Conservation (phyloP, 345 rosid genomes). For the Syzygium aromaticum region DNA sequence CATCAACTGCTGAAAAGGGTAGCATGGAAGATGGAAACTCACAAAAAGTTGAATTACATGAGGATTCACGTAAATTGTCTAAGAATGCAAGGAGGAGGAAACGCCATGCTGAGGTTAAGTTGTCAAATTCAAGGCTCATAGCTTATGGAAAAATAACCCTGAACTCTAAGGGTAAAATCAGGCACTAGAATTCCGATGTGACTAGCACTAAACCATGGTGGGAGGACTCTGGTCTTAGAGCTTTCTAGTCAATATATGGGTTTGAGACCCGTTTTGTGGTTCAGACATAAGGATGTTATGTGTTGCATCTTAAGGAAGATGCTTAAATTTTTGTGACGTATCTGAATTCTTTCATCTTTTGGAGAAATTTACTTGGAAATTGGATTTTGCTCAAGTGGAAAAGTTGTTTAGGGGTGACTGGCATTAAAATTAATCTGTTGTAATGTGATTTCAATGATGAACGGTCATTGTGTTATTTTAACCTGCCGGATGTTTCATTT, state of each 20-base stretch:
- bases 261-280: not conserved
- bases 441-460: not conserved
- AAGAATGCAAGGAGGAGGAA: slow-evolving; percentile 56
- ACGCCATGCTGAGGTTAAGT: slow-evolving; percentile 41
- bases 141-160: slow-evolving; percentile 54
- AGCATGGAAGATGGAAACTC: slow-evolving; percentile 14
- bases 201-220: not conserved
- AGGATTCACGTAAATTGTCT: slow-evolving; percentile 24
- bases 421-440: not conserved
- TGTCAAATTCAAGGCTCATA: slow-evolving; percentile 41
- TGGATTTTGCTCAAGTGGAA: not conserved
- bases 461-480: not conserved
- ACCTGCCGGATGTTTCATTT: not conserved
- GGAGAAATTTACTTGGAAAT: not conserved
- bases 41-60: slow-evolving; percentile 11
- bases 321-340: not conserved
- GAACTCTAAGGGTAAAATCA: slow-evolving; percentile 19
- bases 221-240: not conserved
- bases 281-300: not conserved
- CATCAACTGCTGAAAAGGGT: not conserved
- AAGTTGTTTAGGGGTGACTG: not conserved
- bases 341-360: not conserved
- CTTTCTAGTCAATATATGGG: not conserved
- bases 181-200: not conserved
- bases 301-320: not conserved